phyloP scores from a whole-genome alignment of 768 basidiomycete genomes.

The Nidula microcarpa region DNA sequence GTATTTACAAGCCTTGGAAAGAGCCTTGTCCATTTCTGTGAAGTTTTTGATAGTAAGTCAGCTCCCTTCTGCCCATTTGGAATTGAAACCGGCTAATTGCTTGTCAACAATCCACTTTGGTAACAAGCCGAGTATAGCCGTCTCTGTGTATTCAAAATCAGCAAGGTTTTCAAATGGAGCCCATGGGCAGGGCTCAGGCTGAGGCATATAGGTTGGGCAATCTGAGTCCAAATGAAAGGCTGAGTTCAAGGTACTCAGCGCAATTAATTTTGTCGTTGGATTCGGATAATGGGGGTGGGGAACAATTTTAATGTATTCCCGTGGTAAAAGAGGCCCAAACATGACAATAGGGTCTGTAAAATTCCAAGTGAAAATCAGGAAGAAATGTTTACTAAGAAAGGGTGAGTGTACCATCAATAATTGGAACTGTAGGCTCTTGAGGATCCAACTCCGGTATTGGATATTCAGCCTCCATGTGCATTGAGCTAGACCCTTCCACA shows the following conservation, averaged over 20 bases:
- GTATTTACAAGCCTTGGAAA: conserved; percentile 13
- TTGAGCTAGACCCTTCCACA: too few relatives aligned
- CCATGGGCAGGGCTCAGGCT: conserved; percentile 10
- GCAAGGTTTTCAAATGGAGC: conserved; percentile 17
- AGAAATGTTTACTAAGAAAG: not conserved
- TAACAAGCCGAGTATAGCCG: conserved; percentile 11
- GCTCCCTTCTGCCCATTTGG: conserved; percentile 11
- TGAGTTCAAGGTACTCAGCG: not conserved
- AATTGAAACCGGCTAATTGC: conserved; percentile 11
- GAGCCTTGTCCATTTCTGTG: conserved; percentile 12
- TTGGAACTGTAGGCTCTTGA: not conserved
- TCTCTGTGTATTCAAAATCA: conserved; percentile 22
- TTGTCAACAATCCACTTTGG: conserved; percentile 10
- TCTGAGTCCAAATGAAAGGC: too few relatives aligned
- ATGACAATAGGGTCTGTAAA: not conserved
- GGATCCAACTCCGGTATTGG: too few relatives aligned
- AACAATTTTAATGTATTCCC: conserved; percentile 10
- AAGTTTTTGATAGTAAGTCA: conserved; percentile 14
- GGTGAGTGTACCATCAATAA: not conserved
- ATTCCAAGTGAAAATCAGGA: too few relatives aligned
- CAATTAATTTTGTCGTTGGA: conserved; percentile 3
- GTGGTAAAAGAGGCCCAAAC: conserved; percentile 8
- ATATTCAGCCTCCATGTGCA: too few relatives aligned
- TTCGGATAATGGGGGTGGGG: conserved; percentile 9
- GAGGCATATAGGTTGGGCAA: too few relatives aligned